These are phyloP conservation scores for Paraphaeosphaeria sporulosa DNA, from an alignment of 2,329 filamentous ascomycete species.

Conservation along the genomic window DNA sequence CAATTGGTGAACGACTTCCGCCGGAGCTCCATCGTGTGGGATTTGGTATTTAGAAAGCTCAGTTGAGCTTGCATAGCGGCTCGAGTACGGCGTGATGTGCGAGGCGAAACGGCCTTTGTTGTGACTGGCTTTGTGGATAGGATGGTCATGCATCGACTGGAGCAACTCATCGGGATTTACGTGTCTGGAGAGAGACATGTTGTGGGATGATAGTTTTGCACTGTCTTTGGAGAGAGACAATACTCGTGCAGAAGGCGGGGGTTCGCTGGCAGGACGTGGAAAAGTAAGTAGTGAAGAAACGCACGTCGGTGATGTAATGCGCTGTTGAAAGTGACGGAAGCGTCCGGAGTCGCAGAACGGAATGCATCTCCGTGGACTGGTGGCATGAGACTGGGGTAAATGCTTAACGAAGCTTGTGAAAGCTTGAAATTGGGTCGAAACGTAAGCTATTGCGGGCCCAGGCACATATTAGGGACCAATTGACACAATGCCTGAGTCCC, in stretches of 20 bases:
- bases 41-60: constrained; percentile 69
- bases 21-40: constrained; percentile 64
- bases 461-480: neutral
- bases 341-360: neutral
- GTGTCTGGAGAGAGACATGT: constrained; percentile 61
- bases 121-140: constrained; percentile 49
- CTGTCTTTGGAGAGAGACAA: neutral
- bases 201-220: constrained; percentile 7
- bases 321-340: neutral
- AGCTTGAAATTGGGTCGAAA: constrained; percentile 35
- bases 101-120: constrained; percentile 50
- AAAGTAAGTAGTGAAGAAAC: constrained; percentile 6
- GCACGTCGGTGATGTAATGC: constrained; percentile 18
- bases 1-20: constrained; percentile 71
- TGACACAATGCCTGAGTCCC: neutral
- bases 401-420: constrained; percentile 41
- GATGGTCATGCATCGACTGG: constrained; percentile 58
- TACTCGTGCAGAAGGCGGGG: neutral
- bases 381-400: constrained; percentile 13
- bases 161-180: constrained; percentile 64
- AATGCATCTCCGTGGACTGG: neutral
- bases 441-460: neutral
- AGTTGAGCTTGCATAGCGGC: constrained; percentile 61
- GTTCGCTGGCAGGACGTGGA: constrained; percentile 3
- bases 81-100: constrained; percentile 65